Evolutionary conservation across 2,329 filamentous ascomycete genomes (phyloP), one percentile per base, ranked within the genome.

Genomic region (Verticillium longisporum): DNA sequence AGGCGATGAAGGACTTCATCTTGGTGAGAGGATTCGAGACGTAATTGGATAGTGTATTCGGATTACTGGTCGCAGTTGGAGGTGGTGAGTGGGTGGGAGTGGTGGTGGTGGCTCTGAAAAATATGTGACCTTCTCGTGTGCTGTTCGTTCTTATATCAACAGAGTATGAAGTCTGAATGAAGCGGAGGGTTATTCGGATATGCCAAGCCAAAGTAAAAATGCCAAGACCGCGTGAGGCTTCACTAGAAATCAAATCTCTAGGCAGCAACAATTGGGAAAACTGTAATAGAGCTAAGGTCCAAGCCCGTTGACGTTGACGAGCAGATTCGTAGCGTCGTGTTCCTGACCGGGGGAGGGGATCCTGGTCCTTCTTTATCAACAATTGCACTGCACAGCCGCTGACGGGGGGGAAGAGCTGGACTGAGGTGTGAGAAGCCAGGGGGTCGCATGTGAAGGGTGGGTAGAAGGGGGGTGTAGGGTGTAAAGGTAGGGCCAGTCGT

Each of bases 1-100:
- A 57, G 13, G 58, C 53, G 36, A 62, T 31, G 14, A 63, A 60
- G 18, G 61, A 58, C 61, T 60, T 64, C 63, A 64, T 64, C 13
- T 31, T 26, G 26, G 26, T 26, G 26, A 26, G 26, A 26, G 26
- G 26, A 26, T 26, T 63, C 15, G 41, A n/a, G 9, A 21, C 9
- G 41, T 50, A 9, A 26, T 50, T 7, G 9, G n/a, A 26, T 21
- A 15, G 18, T 21, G 41, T 26, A 2, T 7, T 21, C 13, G 34
- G 34, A 15, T 45, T 1, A 14, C 38, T n/a, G 7, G 38, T 45
- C 14, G 18, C 14, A n/a, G 38, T 45, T 37, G 36, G 36, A 10
- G 36, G 14, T 37, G 36, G 36, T 37, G 36, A 37, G 14, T 9
- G 37, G 11, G 37, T 41, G 37, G 37, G 37, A 15, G 37, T 41